A percentile compares a stretch with the other conserved stretches of the same genome.
phyloP scores from a whole-genome alignment of 2,329 filamentous ascomycete species.

The Cladosporium sp. region DNA sequence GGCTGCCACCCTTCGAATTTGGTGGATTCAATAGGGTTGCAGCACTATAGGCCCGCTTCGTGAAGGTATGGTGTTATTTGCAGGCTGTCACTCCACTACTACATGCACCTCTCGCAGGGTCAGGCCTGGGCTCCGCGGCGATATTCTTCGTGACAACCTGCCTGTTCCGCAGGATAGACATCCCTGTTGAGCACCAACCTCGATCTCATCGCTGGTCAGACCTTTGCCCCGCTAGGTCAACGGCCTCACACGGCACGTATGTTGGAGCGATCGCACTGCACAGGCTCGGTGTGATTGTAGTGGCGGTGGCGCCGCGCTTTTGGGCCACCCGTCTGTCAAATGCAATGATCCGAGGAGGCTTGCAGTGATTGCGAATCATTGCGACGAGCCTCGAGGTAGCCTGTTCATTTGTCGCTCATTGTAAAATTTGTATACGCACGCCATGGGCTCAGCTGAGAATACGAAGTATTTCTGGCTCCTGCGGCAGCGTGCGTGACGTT shows the following conservation, averaged over 20 bases:
- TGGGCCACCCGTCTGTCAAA: not conserved
- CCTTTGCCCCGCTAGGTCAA: constrained; percentile 3
- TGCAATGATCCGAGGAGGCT: not conserved
- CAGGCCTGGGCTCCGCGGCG: constrained; percentile 10
- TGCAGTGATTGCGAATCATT: not conserved
- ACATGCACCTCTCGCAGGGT: constrained; percentile 6
- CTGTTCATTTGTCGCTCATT: not conserved
- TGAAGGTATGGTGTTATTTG: constrained; percentile 1
- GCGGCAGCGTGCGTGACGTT: not conserved
- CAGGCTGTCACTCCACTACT: constrained; percentile 1
- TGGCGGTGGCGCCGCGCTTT: constrained; percentile 5
- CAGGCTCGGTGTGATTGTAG: not conserved
- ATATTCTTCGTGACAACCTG: not conserved
- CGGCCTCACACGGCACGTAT: not conserved
- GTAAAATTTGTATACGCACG: not conserved
- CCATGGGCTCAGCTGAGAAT: not conserved
- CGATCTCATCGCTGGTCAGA: not conserved
- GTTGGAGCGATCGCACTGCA: not conserved
- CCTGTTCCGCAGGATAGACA: not conserved
- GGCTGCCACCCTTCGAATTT: not conserved
- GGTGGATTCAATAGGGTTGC: constrained; percentile 1
- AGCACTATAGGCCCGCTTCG: constrained; percentile 12
- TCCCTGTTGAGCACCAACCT: not conserved
- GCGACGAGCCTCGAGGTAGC: not conserved
- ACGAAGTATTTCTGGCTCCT: not conserved